Evolutionary conservation across 1,284 basidiomycete species (phyloP).

Genomic region (Rhodotorula sp.): DNA sequence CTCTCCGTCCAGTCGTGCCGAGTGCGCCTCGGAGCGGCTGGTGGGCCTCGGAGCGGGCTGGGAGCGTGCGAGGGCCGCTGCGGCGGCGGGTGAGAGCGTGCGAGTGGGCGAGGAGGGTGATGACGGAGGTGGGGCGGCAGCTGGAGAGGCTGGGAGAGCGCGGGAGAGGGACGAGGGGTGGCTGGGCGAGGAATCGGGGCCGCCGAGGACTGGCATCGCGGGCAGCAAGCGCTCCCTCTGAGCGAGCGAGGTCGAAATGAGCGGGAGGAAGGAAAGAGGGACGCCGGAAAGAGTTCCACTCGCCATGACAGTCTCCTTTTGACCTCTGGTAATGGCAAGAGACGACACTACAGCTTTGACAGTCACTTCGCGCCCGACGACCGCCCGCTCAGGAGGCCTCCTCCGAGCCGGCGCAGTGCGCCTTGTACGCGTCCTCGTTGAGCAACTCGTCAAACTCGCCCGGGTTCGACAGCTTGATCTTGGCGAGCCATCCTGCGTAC

Average conservation of each 20-base stretch:
- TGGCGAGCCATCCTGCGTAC: slow-evolving; percentile 85
- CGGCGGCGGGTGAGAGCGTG: neutral
- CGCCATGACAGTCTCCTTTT: no score
- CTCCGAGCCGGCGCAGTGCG: slow-evolving; percentile 54
- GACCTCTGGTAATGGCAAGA: no score
- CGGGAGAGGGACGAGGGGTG: neutral
- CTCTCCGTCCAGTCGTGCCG: neutral
- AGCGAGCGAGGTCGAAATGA: no score
- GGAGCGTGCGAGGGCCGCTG: slow-evolving; percentile 3
- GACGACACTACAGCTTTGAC: no score
- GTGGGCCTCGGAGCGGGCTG: neutral
- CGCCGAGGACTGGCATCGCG: no score
- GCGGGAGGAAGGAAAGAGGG: no score
- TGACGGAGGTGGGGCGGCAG: neutral
- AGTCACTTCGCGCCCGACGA: no score
- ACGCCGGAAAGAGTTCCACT: no score
- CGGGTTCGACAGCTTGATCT: slow-evolving; percentile 77
- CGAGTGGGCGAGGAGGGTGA: neutral
- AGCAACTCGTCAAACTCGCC: slow-evolving; percentile 75
- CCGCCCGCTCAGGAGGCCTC: neutral
- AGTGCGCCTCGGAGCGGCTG: slow-evolving; percentile 1
- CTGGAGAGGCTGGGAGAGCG: neutral
- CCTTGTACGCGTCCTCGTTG: slow-evolving; percentile 73
- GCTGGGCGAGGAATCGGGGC: neutral
- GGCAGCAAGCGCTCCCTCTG: no score